Percentiles rank a stretch among this genome's conserved stretches.
Evolutionary conservation across 371 early-diverging fungal species (phyloP).

Genomic region (Mucor circinelloides): DNA sequence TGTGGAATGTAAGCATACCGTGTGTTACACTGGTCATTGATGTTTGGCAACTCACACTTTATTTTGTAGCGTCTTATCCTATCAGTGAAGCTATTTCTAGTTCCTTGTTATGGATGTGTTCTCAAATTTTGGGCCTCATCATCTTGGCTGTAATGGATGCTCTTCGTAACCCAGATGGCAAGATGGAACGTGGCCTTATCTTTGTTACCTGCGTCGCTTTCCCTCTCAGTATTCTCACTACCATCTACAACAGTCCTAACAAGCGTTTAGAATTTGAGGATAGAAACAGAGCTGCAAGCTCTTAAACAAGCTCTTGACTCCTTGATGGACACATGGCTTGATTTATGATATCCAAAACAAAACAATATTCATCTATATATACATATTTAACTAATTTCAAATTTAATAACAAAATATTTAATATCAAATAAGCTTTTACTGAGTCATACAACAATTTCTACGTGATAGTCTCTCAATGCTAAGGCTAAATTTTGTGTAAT

Average conservation of each 20-base stretch:
- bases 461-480: background rate
- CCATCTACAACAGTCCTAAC: constrained; percentile 40
- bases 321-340: background rate
- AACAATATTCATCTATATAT: background rate
- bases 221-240: constrained; percentile 31
- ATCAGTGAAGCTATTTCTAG: constrained; percentile 48
- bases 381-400: background rate
- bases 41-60: background rate
- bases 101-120: constrained; percentile 44
- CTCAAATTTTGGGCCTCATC: constrained; percentile 42
- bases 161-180: constrained; percentile 36
- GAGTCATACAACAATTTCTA: background rate
- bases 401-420: background rate
- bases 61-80: constrained; percentile 39
- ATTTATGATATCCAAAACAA: background rate
- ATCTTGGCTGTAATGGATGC: constrained; percentile 40
- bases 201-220: constrained; percentile 34
- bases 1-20: constrained; percentile 41
- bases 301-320: background rate
- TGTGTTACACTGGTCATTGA: background rate
- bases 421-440: background rate
- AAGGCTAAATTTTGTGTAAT: background rate
- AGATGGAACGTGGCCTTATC: constrained; percentile 35
- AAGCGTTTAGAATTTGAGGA: constrained; percentile 42
- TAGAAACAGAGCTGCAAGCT: constrained; percentile 6